These are phyloP conservation scores for Kandelia obovata DNA, from an alignment of 345 rosid genomes.

Conservation along the genomic window DNA sequence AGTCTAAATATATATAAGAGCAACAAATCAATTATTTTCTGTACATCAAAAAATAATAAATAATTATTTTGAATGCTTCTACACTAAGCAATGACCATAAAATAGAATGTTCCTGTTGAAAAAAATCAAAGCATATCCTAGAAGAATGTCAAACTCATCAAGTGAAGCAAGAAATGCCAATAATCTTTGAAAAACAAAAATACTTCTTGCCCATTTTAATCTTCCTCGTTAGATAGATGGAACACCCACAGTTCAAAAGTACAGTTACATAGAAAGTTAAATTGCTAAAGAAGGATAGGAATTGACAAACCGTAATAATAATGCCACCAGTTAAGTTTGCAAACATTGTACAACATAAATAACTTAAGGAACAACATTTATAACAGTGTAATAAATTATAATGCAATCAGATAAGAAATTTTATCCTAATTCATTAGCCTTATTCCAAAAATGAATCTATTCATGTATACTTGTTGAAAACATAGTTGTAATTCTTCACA, in stretches of 20 bases:
- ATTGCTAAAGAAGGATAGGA: not conserved
- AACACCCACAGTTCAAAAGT: no score
- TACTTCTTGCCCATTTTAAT: not conserved
- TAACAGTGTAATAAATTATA: not conserved
- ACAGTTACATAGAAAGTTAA: not conserved
- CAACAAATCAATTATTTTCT: not conserved
- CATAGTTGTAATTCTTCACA: no score
- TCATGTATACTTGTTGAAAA: no score
- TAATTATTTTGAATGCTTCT: not conserved
- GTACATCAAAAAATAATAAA: no score
- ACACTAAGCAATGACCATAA: not conserved
- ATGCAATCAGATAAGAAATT: no score
- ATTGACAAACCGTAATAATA: slow-evolving; percentile 72
- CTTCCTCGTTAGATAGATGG: no score
- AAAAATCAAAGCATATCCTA: not conserved
- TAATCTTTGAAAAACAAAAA: no score
- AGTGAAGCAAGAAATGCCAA: not conserved
- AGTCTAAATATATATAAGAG: no score
- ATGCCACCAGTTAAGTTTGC: slow-evolving; percentile 87
- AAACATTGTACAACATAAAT: slow-evolving; percentile 62
- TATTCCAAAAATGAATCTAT: no score
- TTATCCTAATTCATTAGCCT: no score
- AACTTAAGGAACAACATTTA: slow-evolving; percentile 28
- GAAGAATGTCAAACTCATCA: not conserved
- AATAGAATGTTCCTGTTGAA: not conserved